Conservation (phyloP, 2,329 filamentous ascomycete genomes). For the Microsporum audouinii region DNA sequence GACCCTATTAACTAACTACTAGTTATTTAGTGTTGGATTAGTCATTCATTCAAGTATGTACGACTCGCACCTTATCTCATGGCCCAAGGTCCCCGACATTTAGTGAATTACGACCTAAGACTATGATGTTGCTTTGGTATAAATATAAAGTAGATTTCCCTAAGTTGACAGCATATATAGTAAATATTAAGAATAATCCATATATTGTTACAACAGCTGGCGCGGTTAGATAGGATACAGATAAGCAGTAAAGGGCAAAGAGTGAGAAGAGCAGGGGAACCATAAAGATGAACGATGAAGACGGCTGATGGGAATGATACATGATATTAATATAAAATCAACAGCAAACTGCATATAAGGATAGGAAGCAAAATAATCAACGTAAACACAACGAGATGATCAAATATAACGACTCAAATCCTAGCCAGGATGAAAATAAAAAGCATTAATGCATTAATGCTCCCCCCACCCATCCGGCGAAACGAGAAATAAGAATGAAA, state of each 20-base stretch:
- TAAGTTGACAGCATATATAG: neutral
- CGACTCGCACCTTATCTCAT: too few relatives aligned
- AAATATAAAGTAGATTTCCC: too few relatives aligned
- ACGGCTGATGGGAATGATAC: neutral
- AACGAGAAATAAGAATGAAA: neutral
- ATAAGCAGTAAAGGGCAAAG: neutral
- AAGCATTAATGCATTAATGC: conserved; percentile 2
- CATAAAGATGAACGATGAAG: conserved; percentile 8
- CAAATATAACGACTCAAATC: neutral
- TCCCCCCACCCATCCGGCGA: neutral
- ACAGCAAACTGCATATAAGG: neutral
- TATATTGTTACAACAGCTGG: conserved; percentile 3
- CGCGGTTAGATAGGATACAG: neutral
- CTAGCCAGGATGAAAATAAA: neutral
- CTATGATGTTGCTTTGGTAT: too few relatives aligned
- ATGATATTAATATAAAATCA: neutral
- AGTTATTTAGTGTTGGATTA: too few relatives aligned
- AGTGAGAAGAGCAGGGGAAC: conserved; percentile 11
- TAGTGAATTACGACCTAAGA: too few relatives aligned
- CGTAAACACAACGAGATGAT: neutral
- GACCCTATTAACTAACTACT: neutral
- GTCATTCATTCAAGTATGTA: neutral
- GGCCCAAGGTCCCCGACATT: too few relatives aligned
- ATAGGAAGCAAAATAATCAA: neutral
- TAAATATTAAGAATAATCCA: neutral